Percentiles rank a stretch among this genome's conserved stretches.
Conservation (phyloP, 2,329 filamentous ascomycete genomes). For the Zymoseptoria pseudotritici region DNA sequence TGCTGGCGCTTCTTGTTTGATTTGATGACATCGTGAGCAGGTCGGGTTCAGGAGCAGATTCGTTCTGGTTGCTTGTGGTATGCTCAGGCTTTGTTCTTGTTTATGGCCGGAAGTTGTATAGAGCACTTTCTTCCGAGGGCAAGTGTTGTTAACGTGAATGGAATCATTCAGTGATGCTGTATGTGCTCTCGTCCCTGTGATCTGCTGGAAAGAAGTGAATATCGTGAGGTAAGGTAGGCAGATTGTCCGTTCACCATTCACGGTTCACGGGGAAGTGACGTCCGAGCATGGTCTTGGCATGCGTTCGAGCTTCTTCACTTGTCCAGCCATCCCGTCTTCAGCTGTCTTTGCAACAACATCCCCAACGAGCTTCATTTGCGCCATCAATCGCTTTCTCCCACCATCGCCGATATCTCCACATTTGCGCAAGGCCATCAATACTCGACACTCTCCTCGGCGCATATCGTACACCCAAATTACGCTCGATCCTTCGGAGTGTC, state of each 20-base stretch:
- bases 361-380: not conserved
- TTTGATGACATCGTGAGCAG: conserved; percentile 17
- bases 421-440: not conserved
- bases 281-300: not conserved
- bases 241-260: not conserved
- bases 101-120: not conserved
- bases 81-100: not conserved
- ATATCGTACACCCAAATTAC: not conserved
- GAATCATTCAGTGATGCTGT: not conserved
- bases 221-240: not conserved
- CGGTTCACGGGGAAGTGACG: not conserved
- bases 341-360: not conserved
- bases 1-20: conserved; percentile 38
- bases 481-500: no score
- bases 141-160: not conserved
- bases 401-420: not conserved
- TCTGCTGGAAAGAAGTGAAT: not conserved
- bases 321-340: not conserved
- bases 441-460: not conserved
- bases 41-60: not conserved
- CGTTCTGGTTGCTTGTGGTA: not conserved
- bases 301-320: not conserved
- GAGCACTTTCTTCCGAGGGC: not conserved
- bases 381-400: not conserved
- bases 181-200: not conserved